Evolutionary conservation across 2,329 filamentous ascomycete species (phyloP), one percentile per base, ranked within the genome.

Genomic region (Nemania diffusa): DNA sequence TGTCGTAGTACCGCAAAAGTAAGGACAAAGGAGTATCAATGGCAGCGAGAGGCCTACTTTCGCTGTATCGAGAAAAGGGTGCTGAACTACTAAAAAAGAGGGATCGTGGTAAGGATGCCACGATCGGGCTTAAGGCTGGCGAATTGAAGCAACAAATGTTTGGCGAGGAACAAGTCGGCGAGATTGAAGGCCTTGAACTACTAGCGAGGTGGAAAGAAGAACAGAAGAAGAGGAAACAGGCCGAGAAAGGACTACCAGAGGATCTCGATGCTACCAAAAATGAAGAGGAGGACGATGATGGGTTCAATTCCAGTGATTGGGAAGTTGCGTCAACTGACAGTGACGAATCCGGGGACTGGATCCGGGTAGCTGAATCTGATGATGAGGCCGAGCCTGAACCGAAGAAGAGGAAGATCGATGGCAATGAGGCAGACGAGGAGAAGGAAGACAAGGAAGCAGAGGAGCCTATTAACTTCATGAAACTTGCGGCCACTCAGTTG

Each of bases 11-110:
- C 81, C 89, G 93, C 68, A 97, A 97, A 84, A 97, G 93, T 77
- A 99, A 99, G 78, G 96, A 99, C 77, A 99, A 98, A 84, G 94
- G 95, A 67, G 92, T 96, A n/a, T 94, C 97, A 88, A 98, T 99
- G 96, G 96, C 96, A 7, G 94, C 95, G 15, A 95, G 96, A 79
- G 95, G 96, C 70, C 84, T 99, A 6, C 84, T 99, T 48, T 93
- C 93, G 26, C 84, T 99, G 5, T 99, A 97, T 83, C 87, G 96
- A 73, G 94, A 98, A 76, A 92, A 97, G 15, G 94, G 91, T 40
- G 93, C 96, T 0, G 92, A 97, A 72, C 87, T 98, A 82, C 83
- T 99, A 67, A 91, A 91, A 80, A 97, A 93, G 84, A 89, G 92
- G 76, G 96, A 97, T 77, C 89, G 96, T 73, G 96, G 96, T 74